Evolutionary conservation across 2,329 filamentous ascomycete species (phyloP).

Genomic region (Sporothrix dimorphospora): DNA sequence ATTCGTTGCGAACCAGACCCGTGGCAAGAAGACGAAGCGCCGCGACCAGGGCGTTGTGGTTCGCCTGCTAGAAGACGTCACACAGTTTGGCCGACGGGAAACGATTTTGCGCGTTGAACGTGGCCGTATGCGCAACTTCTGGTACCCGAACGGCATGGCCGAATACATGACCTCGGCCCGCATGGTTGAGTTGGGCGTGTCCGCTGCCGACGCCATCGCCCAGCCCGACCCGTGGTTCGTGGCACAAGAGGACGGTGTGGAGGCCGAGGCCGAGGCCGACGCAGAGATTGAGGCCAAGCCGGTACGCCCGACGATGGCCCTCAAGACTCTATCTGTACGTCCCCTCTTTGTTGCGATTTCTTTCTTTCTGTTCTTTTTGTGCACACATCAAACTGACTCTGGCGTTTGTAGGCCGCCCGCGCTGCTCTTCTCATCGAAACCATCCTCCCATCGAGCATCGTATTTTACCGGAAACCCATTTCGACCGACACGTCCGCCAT

Average conservation of each 20-base stretch:
- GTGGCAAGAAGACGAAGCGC: conserved; percentile 44
- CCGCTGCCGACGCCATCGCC: conserved; percentile 37
- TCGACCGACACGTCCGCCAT: conserved; percentile 38
- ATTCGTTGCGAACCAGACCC: conserved; percentile 37
- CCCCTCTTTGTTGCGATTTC: neutral
- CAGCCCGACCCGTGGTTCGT: conserved; percentile 40
- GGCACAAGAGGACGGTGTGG: neutral
- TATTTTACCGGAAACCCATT: conserved; percentile 46
- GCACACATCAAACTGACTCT: neutral
- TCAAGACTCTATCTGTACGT: conserved; percentile 32
- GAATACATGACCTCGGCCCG: conserved; percentile 44
- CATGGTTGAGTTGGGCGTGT: conserved; percentile 40
- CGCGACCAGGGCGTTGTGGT: conserved; percentile 49
- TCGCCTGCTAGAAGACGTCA: conserved; percentile 48
- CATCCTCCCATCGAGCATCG: conserved; percentile 44
- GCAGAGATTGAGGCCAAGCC: neutral
- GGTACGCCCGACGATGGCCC: neutral
- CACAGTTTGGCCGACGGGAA: conserved; percentile 45
- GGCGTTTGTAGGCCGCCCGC: conserved; percentile 42
- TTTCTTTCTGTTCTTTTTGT: neutral
- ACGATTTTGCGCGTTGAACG: conserved; percentile 42
- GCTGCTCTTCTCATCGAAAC: conserved; percentile 42
- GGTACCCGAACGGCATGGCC: conserved; percentile 41
- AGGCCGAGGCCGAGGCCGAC: conserved; percentile 1
- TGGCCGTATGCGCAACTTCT: conserved; percentile 45